These are phyloP conservation scores for Cutaneotrichosporon dermatis DNA, from an alignment of 1,284 basidiomycete species.

Conservation along the genomic window DNA sequence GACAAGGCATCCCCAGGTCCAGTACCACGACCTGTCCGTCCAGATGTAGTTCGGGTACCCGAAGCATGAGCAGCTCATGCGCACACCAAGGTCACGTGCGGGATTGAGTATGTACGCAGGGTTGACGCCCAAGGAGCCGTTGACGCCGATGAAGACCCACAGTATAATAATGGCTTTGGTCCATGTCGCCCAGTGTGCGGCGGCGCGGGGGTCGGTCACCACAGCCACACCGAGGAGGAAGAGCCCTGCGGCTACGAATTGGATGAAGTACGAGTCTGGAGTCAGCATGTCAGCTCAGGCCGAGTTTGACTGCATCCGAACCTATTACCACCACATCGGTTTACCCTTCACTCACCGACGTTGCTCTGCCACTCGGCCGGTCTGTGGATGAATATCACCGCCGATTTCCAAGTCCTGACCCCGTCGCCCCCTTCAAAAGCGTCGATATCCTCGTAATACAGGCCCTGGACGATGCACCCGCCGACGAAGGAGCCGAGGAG, in stretches of 20 bases:
- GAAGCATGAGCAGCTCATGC: constrained; percentile 22
- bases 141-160: constrained; percentile 7
- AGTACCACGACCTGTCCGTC: constrained; percentile 22
- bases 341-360: background rate
- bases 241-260: constrained; percentile 5
- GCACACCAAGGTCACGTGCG: constrained; percentile 35
- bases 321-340: background rate
- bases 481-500: constrained; percentile 28
- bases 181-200: background rate
- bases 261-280: constrained; percentile 5
- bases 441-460: background rate
- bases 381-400: background rate
- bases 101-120: constrained; percentile 30
- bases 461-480: constrained; percentile 25
- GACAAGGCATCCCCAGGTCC: constrained; percentile 14
- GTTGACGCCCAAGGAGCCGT: constrained; percentile 14
- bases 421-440: background rate
- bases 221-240: constrained; percentile 6
- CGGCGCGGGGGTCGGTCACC: background rate
- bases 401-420: background rate
- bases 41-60: constrained; percentile 27
- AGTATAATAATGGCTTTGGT: constrained; percentile 2
- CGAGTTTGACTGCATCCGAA: too few species aligned
- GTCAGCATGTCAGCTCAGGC: background rate
- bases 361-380: background rate